phyloP scores from a whole-genome alignment of 495 filamentous ascomycete species.

The Xylaria cubensis region DNA sequence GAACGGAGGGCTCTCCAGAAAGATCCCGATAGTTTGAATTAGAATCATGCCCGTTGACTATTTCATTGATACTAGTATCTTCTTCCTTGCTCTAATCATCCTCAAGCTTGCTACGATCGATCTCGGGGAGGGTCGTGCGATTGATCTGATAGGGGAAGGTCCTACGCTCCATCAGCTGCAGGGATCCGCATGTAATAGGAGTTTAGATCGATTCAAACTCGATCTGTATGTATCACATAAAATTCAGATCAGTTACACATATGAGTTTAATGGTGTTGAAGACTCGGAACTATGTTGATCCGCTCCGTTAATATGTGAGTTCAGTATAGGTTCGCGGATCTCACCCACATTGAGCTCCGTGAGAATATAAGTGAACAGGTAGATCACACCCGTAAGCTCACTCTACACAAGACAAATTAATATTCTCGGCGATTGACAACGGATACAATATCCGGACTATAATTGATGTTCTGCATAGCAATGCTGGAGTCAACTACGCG shows the following conservation, averaged over 20 bases:
- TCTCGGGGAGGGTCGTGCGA: too few relatives aligned
- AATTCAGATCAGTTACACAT: too few relatives aligned
- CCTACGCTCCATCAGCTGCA: too few relatives aligned
- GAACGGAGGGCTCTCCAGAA: neutral
- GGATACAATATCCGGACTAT: neutral
- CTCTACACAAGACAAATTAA: neutral
- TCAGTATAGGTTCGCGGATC: too few relatives aligned
- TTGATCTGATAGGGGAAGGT: too few relatives aligned
- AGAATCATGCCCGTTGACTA: neutral
- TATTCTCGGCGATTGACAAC: neutral
- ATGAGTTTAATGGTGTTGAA: too few relatives aligned
- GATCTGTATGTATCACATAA: too few relatives aligned
- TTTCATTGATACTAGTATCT: neutral
- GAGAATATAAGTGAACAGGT: neutral
- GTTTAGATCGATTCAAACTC: too few relatives aligned
- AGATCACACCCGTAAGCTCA: neutral
- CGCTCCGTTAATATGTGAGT: too few relatives aligned
- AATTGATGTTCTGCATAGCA: neutral
- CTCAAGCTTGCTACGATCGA: neutral
- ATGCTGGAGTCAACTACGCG: neutral
- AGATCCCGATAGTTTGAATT: neutral
- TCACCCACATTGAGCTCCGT: too few relatives aligned
- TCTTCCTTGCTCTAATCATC: neutral
- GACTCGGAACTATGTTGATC: too few relatives aligned
- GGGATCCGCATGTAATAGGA: too few relatives aligned